phyloP scores from a whole-genome alignment of 116 monocot species.

The Phalaenopsis hybrid region DNA sequence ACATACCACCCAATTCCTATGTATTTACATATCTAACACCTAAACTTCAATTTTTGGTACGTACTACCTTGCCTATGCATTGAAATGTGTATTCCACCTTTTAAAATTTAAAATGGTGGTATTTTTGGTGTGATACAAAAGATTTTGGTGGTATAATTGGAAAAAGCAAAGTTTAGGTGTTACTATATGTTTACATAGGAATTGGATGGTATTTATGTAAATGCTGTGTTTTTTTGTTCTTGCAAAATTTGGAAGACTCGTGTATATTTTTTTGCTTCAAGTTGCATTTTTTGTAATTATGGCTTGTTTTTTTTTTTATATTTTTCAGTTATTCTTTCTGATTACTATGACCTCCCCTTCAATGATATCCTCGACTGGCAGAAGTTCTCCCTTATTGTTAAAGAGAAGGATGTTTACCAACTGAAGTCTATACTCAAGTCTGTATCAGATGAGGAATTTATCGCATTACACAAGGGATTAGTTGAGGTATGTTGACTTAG shows the following conservation, averaged over 20 bases:
- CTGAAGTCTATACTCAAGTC: slow-evolving; percentile 81
- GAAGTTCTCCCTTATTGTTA: slow-evolving; percentile 72
- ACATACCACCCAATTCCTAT: too few species aligned
- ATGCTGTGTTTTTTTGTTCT: too few species aligned
- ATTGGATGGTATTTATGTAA: too few species aligned
- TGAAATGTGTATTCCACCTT: too few species aligned
- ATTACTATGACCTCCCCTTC: slow-evolving; percentile 94
- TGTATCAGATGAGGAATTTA: slow-evolving; percentile 58
- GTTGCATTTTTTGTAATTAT: slow-evolving; percentile 6
- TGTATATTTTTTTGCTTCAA: background rate
- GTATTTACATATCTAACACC: too few species aligned
- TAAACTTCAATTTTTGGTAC: too few species aligned
- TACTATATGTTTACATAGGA: too few species aligned
- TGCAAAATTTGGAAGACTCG: background rate
- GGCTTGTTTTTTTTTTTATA: slow-evolving; percentile 1
- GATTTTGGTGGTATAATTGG: too few species aligned
- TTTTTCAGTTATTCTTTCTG: slow-evolving; percentile 82
- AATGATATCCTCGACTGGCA: slow-evolving; percentile 88
- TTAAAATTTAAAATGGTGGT: too few species aligned
- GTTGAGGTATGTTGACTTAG: slow-evolving; percentile 51
- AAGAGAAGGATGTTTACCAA: slow-evolving; percentile 80
- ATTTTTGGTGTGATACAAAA: too few species aligned
- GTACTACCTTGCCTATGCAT: too few species aligned
- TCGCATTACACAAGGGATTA: slow-evolving; percentile 53
- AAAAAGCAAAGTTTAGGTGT: too few species aligned